Base-by-base conservation (phyloP, 1,139 yeast genomes). In the Yamadazyma dendronema region DNA sequence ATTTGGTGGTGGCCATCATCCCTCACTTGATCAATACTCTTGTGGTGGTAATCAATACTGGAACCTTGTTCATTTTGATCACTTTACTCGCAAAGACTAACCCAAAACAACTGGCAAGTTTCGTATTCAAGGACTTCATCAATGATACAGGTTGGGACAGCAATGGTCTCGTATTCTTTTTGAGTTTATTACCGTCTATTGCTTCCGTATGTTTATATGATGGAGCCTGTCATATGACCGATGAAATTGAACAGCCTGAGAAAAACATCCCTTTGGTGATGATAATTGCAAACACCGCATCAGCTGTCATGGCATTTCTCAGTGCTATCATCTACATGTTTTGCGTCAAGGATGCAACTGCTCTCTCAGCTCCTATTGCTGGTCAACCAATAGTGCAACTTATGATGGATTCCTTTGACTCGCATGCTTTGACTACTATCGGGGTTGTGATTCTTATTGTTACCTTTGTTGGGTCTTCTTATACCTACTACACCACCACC, bases 151-250 rank as follows among this genome's bases (percentile, higher is more conserved):
- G 63, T 14, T 60, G 63, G 63, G 39, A 40, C 22, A 54, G 60
- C 4, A 51, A 56, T 24, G 63, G 62, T 0, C 44, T 59, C 25
- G 62, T 58, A 2, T 59, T 59, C 40, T 57, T 57, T 39, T 41
- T 59, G 29, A 57, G 64, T 4, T 43, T 59, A 25, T 46, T 58
- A 13, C 64, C 63, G 3, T 51, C 57, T 22, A 54, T 58, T 37
- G 61, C 63, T 13, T 52, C 54, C 15, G 56, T 59, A 5, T 39
- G 53, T 5, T 41, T 59, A 31, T 59, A 50, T 34, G 65, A 59
- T 41, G 61, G 62, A 7, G 61, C 63, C 12, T 54, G 59, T 27
- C 64, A 59, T 44, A 55, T 57, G 59, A 59, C 64, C 3, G 62
- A 59, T 37, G 64, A 59, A 40, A 52, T 59, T 28, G 56, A 52